These are phyloP conservation scores for Boletus tylopilopsis DNA, from an alignment of 768 basidiomycete genomes.

Conservation along the genomic window DNA sequence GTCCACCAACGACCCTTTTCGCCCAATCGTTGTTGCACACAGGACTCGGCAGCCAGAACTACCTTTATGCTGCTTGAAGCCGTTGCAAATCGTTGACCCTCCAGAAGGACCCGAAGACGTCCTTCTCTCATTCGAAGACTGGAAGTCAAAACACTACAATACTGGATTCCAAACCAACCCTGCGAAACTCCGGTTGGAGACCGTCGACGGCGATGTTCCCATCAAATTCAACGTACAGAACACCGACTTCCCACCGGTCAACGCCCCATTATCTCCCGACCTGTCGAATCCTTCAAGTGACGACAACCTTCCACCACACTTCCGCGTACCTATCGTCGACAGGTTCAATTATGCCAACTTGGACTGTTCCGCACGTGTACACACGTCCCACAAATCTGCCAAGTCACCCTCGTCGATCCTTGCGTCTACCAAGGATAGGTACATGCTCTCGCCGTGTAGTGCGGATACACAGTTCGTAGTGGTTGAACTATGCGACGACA, in stretches of 20 bases:
- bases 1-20: slow-evolving; percentile 56
- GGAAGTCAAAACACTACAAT: slow-evolving; percentile 69
- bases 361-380: slow-evolving; percentile 93
- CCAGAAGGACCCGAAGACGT: slow-evolving; percentile 53
- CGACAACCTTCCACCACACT: slow-evolving; percentile 49
- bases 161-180: slow-evolving; percentile 30
- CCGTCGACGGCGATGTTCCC: neutral
- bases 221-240: neutral
- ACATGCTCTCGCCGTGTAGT: slow-evolving; percentile 94
- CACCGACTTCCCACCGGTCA: slow-evolving; percentile 3
- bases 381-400: slow-evolving; percentile 73
- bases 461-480: slow-evolving; percentile 70
- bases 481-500: slow-evolving; percentile 96
- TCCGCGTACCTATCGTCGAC: slow-evolving; percentile 73
- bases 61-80: slow-evolving; percentile 68
- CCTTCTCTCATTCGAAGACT: slow-evolving; percentile 82
- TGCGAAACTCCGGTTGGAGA: slow-evolving; percentile 2
- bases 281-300: neutral
- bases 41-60: slow-evolving; percentile 45
- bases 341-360: slow-evolving; percentile 92
- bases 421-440: slow-evolving; percentile 84
- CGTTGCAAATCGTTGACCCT: slow-evolving; percentile 35
- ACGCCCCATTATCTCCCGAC: slow-evolving; percentile 8
- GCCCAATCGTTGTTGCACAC: slow-evolving; percentile 47
- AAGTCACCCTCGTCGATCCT: slow-evolving; percentile 84